Evolutionary conservation across 306 rosid species (phyloP).

Genomic region (barrel medic (Medicago truncatula)): DNA sequence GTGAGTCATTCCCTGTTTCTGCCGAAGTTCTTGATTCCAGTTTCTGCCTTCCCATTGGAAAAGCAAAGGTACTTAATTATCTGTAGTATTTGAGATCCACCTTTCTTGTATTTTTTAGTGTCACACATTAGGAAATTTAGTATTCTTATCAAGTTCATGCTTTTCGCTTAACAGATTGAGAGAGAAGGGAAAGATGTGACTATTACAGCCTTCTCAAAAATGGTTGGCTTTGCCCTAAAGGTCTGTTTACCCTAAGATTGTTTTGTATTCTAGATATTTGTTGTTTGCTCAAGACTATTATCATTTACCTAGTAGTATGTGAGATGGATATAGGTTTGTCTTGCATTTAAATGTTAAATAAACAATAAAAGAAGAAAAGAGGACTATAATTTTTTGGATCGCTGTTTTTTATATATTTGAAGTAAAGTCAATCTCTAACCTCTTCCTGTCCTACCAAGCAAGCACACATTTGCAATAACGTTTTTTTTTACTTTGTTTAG

Average conservation of each 20-base stretch:
- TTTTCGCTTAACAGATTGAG: slow-evolving; percentile 69
- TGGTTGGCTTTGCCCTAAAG: slow-evolving; percentile 95
- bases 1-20: slow-evolving; percentile 96
- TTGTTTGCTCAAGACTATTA: slow-evolving; percentile 34
- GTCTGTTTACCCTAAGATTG: slow-evolving; percentile 56
- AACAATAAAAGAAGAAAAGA: background rate
- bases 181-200: slow-evolving; percentile 99
- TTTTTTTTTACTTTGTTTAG: slow-evolving; percentile 56
- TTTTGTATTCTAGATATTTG: slow-evolving; percentile 27
- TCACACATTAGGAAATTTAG: slow-evolving; percentile 7
- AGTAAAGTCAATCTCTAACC: slow-evolving; percentile 5
- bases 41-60: slow-evolving; percentile 94
- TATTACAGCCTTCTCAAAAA: slow-evolving; percentile 91
- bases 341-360: slow-evolving; percentile 34
- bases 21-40: slow-evolving; percentile 98
- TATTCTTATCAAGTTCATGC: slow-evolving; percentile 23
- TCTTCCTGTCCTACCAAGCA: slow-evolving; percentile 17
- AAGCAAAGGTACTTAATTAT: slow-evolving; percentile 82
- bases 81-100: slow-evolving; percentile 26
- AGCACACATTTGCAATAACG: slow-evolving; percentile 34
- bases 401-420: background rate
- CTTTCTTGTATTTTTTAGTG: slow-evolving; percentile 34
- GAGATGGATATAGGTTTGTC: slow-evolving; percentile 23
- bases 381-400: background rate
- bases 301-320: slow-evolving; percentile 16